Base-by-base conservation (phyloP, 192 early-diverging fungal genomes). In the Coemansia sp. region DNA sequence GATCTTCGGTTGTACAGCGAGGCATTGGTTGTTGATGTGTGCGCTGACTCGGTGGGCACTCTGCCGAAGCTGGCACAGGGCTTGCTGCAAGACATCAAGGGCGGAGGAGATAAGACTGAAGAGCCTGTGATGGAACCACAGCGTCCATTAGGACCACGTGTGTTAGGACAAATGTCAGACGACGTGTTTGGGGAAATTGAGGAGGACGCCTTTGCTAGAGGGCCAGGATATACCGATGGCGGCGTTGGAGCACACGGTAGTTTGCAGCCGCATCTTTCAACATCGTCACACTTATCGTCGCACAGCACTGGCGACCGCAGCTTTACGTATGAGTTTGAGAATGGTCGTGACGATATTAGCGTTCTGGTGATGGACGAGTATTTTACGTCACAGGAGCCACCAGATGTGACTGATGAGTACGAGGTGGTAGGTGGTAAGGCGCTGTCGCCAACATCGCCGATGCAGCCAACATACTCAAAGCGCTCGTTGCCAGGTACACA, bases 171-270 rank as follows among this genome's bases (percentile, higher is more conserved):
- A 56, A 28, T 50, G 19, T 57, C 72, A 3, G 65, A 58, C 38
- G 64, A 76, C 31, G 68, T 81, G 22, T 81, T 81, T 63, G 79
- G 66, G 55, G 79, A 81, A 28, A 63, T 81, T 17, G 79, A 75
- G 11, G 74, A 81, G 12, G 70, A 81, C 28, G 59, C 79, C 4
- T 81, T 81, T 72, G 69, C 63, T 5, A 20, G 49, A 11, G 26
- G 68, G 4, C 48, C 75, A 12, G 38, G 11, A 37, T 37, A 19
- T 17, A 15, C 22, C 17, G 22, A 15, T 14, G 28, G n/a, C 15
- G 53, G 25, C 12, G 9, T 26, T 25, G 53, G 53, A 14, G 44
- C 65, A 8, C 17, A 5, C 22, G 59, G 34, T 2, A 34, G n/a
- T 9, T 51, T 31, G 11, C 38, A n/a, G 22, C 46, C 49, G 52